phyloP scores from a whole-genome alignment of 225 moss, liverwort and hornwort species.

The Straminergon stramineum region DNA sequence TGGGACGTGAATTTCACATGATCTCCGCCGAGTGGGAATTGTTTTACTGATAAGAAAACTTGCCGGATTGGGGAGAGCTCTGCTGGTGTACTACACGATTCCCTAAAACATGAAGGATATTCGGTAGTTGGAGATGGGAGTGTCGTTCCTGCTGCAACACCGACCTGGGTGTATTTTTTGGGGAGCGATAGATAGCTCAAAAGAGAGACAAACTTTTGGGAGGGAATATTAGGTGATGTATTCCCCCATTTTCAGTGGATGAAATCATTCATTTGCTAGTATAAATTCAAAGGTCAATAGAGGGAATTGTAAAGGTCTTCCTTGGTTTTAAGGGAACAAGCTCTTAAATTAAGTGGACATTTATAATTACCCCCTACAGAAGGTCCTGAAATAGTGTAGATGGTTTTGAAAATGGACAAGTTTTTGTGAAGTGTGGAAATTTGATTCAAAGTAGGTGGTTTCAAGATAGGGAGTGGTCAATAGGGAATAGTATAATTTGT shows the following conservation, averaged over 20 bases:
- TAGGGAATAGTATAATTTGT: too few relatives aligned
- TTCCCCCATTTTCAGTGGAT: background rate
- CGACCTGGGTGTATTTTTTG: too few relatives aligned
- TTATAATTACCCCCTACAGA: too few relatives aligned
- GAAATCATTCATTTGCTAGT: background rate
- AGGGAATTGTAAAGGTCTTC: too few relatives aligned
- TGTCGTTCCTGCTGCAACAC: background rate
- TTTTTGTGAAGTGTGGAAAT: too few relatives aligned
- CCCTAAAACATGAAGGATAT: background rate
- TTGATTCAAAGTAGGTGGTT: too few relatives aligned
- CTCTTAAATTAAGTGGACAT: too few relatives aligned
- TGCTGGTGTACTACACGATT: conserved; percentile 1
- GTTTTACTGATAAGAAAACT: background rate
- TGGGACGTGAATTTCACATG: background rate
- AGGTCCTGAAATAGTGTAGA: too few relatives aligned
- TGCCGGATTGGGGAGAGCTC: background rate
- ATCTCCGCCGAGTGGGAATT: background rate
- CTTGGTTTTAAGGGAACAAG: too few relatives aligned
- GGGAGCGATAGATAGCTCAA: background rate
- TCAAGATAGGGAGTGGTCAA: too few relatives aligned
- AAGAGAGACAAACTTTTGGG: background rate
- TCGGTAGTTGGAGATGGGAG: background rate
- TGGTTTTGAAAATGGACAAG: too few relatives aligned
- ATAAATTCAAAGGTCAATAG: background rate
- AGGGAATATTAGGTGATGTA: background rate